Conservation (phyloP, 257 asterid genomes). For the Eucommia ulmoides region DNA sequence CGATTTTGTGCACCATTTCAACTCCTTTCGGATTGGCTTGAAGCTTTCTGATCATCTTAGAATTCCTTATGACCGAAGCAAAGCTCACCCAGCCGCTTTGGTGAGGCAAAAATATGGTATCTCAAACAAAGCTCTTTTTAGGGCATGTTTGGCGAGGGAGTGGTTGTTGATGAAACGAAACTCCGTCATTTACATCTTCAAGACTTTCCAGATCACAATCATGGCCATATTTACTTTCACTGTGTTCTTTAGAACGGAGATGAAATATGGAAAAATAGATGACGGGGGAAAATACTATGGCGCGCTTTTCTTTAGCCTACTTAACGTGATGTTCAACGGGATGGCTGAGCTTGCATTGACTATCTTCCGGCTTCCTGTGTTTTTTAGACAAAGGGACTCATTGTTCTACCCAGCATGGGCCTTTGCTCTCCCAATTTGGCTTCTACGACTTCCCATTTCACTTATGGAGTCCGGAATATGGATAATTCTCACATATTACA, state of each 20-base stretch:
- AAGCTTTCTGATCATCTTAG: slow-evolving; percentile 55
- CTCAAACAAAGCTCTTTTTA: slow-evolving; percentile 68
- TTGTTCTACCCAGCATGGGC: neutral
- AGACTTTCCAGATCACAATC: slow-evolving; percentile 76
- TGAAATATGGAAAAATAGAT: slow-evolving; percentile 38
- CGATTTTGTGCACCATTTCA: slow-evolving; percentile 58
- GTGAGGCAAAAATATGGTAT: slow-evolving; percentile 76
- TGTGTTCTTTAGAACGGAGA: slow-evolving; percentile 81
- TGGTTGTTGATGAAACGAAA: slow-evolving; percentile 83
- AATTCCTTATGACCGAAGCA: slow-evolving; percentile 55
- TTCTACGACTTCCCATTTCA: neutral
- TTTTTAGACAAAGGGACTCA: neutral
- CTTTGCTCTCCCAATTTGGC: neutral
- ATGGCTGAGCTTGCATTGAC: neutral
- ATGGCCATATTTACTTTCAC: slow-evolving; percentile 84
- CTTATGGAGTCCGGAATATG: neutral
- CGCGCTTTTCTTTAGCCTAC: neutral
- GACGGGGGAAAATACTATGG: neutral
- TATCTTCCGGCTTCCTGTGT: neutral
- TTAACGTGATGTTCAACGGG: neutral
- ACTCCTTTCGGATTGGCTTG: slow-evolving; percentile 58
- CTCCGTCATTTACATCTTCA: slow-evolving; percentile 68
- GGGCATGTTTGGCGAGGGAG: slow-evolving; percentile 75
- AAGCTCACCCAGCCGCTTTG: slow-evolving; percentile 87
- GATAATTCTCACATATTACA: neutral